Evolutionary conservation across 2,329 filamentous ascomycete genomes (phyloP).

Genomic region (Colletotrichum endophyticum): DNA sequence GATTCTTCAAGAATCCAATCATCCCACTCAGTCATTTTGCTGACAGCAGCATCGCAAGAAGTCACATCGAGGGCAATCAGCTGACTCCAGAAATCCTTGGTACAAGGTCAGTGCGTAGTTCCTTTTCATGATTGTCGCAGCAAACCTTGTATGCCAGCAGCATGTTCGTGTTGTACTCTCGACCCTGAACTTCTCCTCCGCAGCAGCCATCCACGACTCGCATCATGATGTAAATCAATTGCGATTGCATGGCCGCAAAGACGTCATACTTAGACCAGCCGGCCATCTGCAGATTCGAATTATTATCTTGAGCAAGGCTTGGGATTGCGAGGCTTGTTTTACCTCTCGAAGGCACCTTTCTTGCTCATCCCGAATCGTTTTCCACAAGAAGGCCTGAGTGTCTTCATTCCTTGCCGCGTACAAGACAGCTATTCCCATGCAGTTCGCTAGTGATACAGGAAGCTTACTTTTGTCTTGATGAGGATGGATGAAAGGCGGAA

Average conservation of each 20-base stretch:
- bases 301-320: background rate
- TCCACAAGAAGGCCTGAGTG: conserved; percentile 3
- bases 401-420: conserved; percentile 2
- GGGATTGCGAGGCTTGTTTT: background rate
- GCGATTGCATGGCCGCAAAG: conserved; percentile 9
- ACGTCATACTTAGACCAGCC: background rate
- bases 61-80: background rate
- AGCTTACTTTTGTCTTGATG: background rate
- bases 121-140: background rate
- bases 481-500: conserved; percentile 16
- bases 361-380: conserved; percentile 3
- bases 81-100: background rate
- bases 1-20: conserved; percentile 13
- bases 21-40: background rate
- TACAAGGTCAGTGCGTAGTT: background rate
- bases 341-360: background rate
- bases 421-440: conserved; percentile 9
- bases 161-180: background rate
- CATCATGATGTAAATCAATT: conserved; percentile 18
- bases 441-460: conserved; percentile 4
- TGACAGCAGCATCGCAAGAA: background rate
- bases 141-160: conserved; percentile 4
- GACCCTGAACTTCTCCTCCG: background rate
- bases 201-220: conserved; percentile 2
- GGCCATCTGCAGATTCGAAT: background rate